Conservation (phyloP, 768 basidiomycete species). For the Xerocomellus amylosporus region DNA sequence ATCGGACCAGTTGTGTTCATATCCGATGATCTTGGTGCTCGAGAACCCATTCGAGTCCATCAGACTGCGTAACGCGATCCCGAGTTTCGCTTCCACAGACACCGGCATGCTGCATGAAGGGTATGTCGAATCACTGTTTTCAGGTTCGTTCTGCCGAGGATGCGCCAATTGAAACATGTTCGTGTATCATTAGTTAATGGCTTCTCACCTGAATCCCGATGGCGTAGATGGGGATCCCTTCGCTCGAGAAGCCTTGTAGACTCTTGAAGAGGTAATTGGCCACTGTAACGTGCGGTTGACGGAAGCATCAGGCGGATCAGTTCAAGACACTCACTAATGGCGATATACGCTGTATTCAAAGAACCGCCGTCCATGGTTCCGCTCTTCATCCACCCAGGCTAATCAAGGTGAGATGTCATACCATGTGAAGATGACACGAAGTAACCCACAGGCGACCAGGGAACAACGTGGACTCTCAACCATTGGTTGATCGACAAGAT, state of each 20-base stretch:
- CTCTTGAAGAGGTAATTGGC: slow-evolving; percentile 70
- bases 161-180: not conserved
- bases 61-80: slow-evolving; percentile 49
- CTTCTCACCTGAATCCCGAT: slow-evolving; percentile 50
- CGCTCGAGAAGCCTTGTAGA: slow-evolving; percentile 61
- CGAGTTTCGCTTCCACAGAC: slow-evolving; percentile 57
- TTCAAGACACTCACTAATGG: slow-evolving; percentile 41
- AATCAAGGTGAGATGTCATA: not conserved
- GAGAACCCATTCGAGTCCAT: slow-evolving; percentile 63
- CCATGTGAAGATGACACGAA: not conserved
- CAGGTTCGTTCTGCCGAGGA: slow-evolving; percentile 47
- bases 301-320: not conserved
- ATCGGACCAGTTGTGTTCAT: slow-evolving; percentile 73
- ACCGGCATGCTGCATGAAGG: slow-evolving; percentile 60
- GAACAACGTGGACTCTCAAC: slow-evolving; percentile 55
- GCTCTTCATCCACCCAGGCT: slow-evolving; percentile 82
- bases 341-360: slow-evolving; percentile 47
- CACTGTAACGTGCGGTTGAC: slow-evolving; percentile 40
- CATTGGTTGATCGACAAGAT: slow-evolving; percentile 55
- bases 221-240: slow-evolving; percentile 62
- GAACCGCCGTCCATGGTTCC: slow-evolving; percentile 68
- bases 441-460: slow-evolving; percentile 69
- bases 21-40: slow-evolving; percentile 60
- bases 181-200: not conserved
- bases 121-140: slow-evolving; percentile 61